Base-by-base conservation (phyloP, 768 basidiomycete genomes). In the Candolleomyces efflorescens region DNA sequence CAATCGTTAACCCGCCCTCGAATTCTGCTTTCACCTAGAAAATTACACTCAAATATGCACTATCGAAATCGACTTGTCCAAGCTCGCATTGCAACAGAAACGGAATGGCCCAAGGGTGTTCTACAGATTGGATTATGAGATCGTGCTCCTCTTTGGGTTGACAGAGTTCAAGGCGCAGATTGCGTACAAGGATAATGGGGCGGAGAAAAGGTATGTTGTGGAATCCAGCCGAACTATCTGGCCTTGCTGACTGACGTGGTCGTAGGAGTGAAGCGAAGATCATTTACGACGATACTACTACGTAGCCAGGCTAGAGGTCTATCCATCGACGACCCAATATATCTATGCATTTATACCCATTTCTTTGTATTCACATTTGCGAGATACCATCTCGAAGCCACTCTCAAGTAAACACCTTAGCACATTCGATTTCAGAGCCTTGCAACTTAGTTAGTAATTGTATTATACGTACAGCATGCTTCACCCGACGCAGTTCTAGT, bases 31-130 rank as follows among this genome's bases (percentile, higher is more conserved):
- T 20, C 20, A 13, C 26, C 17, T 22, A 68, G 67, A 54, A 3
- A 64, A 61, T 54, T 68, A 65, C 56, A 63, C 65, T 11, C 62
- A 61, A 3, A 58, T 68, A 1, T 68, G 67, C 51, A 54, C 49
- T 18, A 56, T 68, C 43, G 60, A 64, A 49, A 65, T 65, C n/a
- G 61, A 66, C 36, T 60, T 61, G 3, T 59, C 64, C 12, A 44
- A 44, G 58, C 23, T 54, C 37, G 44, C 43, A 10, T 5, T 41
- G 55, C 15, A 41, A 53, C 36, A 60, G 50, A 23, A n/a, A 43
- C 37, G 26, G 53, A 48, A 46, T 37, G 9, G 43, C 3, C n/a
- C 54, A 38, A 12, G 17, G 26, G 17, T 55, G 20, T 60, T 49
- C 32, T 60, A 43, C 41, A 49, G 54, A 51, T 54, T 45, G 23